Conservation (phyloP, 495 filamentous ascomycete genomes). For the Hypoxylon rickii region DNA sequence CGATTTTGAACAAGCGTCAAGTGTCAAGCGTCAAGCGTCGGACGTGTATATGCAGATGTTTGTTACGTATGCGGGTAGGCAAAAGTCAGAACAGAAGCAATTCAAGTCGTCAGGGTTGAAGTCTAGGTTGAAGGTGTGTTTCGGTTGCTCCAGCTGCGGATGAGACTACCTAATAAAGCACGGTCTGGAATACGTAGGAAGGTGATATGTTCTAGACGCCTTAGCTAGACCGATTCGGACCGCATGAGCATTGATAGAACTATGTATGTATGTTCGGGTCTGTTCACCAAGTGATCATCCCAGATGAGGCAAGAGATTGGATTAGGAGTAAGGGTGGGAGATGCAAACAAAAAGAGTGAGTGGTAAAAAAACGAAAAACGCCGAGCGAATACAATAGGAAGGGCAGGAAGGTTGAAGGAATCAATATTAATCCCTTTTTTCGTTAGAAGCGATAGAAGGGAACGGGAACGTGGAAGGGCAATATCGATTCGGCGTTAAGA, state of each 20-base stretch:
- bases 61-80: background rate
- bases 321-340: background rate
- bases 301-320: background rate
- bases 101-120: background rate
- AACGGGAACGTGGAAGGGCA: background rate
- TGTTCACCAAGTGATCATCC: no score
- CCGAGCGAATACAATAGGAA: no score
- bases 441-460: background rate
- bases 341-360: background rate
- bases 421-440: background rate
- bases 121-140: conserved; percentile 3
- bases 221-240: conserved; percentile 19
- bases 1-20: no score
- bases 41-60: background rate
- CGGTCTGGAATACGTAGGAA: conserved; percentile 14
- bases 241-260: conserved; percentile 15
- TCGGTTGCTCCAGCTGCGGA: conserved; percentile 23
- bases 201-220: conserved; percentile 19
- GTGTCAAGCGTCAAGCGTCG: background rate
- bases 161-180: conserved; percentile 24
- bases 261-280: conserved; percentile 2
- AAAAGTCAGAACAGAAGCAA: background rate
- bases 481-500: no score
- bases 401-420: background rate
- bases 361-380: no score